Percentiles rank a stretch among this genome's conserved stretches.
These are phyloP conservation scores for Hylodesmum podocarpum DNA, from an alignment of 306 rosid genomes.

Conservation along the genomic window DNA sequence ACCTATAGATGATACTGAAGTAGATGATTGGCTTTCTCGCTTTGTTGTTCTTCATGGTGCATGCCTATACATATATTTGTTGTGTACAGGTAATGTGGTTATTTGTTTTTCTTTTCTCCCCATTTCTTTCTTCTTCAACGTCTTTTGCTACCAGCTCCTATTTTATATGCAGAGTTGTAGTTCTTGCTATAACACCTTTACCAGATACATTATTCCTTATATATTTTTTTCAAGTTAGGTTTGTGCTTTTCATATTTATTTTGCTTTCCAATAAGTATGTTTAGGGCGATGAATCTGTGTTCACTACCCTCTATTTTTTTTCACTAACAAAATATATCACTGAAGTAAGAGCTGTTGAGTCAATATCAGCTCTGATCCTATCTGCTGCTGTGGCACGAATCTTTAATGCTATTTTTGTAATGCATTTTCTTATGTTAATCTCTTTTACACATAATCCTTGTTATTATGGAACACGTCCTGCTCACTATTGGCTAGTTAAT, in stretches of 20 bases:
- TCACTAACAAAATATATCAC: background rate
- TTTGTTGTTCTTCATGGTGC: slow-evolving; percentile 78
- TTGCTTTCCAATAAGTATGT: background rate
- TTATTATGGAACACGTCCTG: too few species aligned
- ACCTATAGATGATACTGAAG: slow-evolving; percentile 69
- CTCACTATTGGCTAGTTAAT: too few species aligned
- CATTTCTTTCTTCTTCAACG: background rate
- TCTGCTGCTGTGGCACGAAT: too few species aligned
- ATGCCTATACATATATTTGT: slow-evolving; percentile 68
- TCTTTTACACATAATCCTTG: too few species aligned
- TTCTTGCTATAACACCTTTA: background rate
- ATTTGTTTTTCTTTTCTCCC: slow-evolving; percentile 8
- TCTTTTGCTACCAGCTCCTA: background rate
- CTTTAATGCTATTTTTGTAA: background rate
- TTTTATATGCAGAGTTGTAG: background rate
- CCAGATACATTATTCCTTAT: background rate
- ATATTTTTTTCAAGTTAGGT: background rate
- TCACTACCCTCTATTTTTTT: background rate
- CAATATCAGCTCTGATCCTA: too few species aligned
- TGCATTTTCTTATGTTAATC: too few species aligned
- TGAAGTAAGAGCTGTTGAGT: too few species aligned
- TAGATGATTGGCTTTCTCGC: slow-evolving; percentile 96
- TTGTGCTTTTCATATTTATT: background rate
- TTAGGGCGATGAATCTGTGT: background rate
- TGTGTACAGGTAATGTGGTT: slow-evolving; percentile 61